These are phyloP conservation scores for Globisporangium middletonii DNA, from an alignment of 352 stramenopile genomes.

Conservation along the genomic window DNA sequence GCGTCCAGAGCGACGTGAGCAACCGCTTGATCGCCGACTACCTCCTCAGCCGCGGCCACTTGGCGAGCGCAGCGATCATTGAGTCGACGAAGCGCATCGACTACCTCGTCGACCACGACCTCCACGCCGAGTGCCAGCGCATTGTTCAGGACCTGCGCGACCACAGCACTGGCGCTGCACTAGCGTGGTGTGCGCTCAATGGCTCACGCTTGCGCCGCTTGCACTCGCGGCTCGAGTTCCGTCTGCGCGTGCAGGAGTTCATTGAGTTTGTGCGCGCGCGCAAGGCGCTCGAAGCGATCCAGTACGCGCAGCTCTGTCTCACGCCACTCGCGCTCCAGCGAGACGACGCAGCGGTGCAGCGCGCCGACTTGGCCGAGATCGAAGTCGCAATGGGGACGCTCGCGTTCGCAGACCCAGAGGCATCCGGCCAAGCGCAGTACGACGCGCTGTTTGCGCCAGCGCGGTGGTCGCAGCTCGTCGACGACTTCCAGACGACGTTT, in stretches of 20 bases:
- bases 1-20: constrained; percentile 18
- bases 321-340: constrained; percentile 62
- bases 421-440: constrained; percentile 58
- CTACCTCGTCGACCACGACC: constrained; percentile 58
- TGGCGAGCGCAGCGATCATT: constrained; percentile 64
- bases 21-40: constrained; percentile 72
- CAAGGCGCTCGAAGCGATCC: constrained; percentile 64
- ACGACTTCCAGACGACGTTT: constrained; percentile 59
- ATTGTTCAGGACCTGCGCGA: constrained; percentile 52
- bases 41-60: constrained; percentile 56
- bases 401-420: constrained; percentile 52
- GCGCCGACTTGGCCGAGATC: constrained; percentile 54
- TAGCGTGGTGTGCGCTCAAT: constrained; percentile 71
- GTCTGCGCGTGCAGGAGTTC: constrained; percentile 68
- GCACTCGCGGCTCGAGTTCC: constrained; percentile 67
- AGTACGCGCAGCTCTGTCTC: constrained; percentile 58
- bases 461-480: constrained; percentile 48
- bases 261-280: constrained; percentile 69
- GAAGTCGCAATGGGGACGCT: constrained; percentile 74
- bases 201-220: constrained; percentile 62
- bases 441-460: constrained; percentile 56
- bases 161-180: constrained; percentile 40
- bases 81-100: constrained; percentile 56
- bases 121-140: constrained; percentile 45
- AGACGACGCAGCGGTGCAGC: constrained; percentile 41